These are phyloP conservation scores for Botrytis paeoniae DNA, from an alignment of 2,329 filamentous ascomycete species.

Conservation along the genomic window DNA sequence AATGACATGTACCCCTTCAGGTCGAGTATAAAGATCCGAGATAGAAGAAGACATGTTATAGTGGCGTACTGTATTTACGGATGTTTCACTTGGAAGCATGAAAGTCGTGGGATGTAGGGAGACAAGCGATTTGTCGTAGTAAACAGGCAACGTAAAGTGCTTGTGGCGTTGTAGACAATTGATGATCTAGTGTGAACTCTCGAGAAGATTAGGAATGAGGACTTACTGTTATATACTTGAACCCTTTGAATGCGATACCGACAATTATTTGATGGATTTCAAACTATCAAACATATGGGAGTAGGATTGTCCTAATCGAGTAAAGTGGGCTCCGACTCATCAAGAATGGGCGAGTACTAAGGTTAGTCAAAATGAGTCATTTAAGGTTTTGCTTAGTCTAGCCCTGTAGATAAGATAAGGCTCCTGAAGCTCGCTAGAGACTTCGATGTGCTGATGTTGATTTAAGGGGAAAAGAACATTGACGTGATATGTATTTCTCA, in stretches of 20 bases:
- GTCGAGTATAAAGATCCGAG: constrained; percentile 37
- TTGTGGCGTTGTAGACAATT: not conserved
- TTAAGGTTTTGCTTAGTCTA: not conserved
- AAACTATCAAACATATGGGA: not conserved
- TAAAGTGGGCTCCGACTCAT: not conserved
- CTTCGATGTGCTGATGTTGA: not conserved
- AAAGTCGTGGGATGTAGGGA: not conserved
- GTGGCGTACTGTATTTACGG: not conserved
- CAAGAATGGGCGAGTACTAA: not conserved
- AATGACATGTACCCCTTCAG: constrained; percentile 44
- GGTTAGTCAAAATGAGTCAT: not conserved
- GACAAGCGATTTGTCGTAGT: too few species aligned
- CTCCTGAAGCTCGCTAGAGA: not conserved
- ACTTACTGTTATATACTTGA: not conserved
- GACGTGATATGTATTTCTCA: too few species aligned
- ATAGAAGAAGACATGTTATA: constrained; percentile 26
- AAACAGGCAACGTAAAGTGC: not conserved
- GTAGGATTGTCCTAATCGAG: not conserved
- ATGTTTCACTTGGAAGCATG: not conserved
- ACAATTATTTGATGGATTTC: not conserved
- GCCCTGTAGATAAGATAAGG: not conserved
- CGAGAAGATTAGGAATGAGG: not conserved
- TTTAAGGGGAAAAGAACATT: not conserved
- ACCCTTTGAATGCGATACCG: not conserved
- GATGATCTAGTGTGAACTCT: not conserved